Evolutionary conservation across 257 asterid genomes (phyloP).

Genomic region (Ballota nigra): DNA sequence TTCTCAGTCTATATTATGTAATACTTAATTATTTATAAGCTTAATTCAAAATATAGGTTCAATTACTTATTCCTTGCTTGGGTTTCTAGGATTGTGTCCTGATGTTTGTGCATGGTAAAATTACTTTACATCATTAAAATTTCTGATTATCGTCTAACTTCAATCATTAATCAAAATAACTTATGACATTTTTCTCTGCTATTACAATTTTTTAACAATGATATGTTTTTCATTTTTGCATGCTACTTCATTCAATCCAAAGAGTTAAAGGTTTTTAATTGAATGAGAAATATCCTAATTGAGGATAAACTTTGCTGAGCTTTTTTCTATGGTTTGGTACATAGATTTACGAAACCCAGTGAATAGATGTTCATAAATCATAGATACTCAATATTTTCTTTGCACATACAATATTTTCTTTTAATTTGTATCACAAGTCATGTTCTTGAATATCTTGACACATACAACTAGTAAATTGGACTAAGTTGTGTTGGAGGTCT

Average conservation of each 20-base stretch:
- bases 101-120: background rate
- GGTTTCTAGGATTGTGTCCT: background rate
- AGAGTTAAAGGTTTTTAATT: too few relatives aligned
- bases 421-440: background rate
- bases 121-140: too few relatives aligned
- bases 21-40: background rate
- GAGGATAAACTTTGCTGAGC: too few relatives aligned
- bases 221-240: background rate
- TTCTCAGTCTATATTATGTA: background rate
- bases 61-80: background rate
- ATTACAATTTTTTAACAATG: background rate
- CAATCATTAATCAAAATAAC: background rate
- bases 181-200: background rate
- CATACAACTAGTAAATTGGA: too few relatives aligned
- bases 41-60: background rate
- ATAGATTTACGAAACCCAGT: background rate
- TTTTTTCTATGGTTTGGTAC: too few relatives aligned
- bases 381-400: background rate
- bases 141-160: background rate
- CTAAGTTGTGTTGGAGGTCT: too few relatives aligned
- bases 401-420: background rate
- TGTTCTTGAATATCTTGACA: too few relatives aligned
- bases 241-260: too few relatives aligned
- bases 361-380: background rate
- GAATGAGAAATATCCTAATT: too few relatives aligned